phyloP scores from a whole-genome alignment of 2,329 filamentous ascomycete species.

The Berkeleyomyces rouxiae region DNA sequence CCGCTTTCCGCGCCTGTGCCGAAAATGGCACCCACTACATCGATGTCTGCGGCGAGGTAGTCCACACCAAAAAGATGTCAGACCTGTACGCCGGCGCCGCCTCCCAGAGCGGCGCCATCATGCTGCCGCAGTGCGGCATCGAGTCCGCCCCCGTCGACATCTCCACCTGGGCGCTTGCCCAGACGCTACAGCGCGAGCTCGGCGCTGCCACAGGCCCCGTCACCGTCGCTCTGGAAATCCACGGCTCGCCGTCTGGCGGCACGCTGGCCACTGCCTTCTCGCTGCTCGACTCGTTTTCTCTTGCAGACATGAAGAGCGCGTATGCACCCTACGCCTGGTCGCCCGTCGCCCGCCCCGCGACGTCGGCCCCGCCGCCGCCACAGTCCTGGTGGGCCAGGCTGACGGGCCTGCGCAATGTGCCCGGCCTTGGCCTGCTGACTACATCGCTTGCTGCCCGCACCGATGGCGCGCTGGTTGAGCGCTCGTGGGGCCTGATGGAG shows the following conservation, averaged over 20 bases:
- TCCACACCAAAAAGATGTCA: conserved; percentile 43
- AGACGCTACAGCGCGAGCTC: conserved; percentile 32
- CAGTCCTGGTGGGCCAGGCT: conserved; percentile 28
- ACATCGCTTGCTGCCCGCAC: conserved; percentile 33
- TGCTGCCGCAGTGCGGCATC: conserved; percentile 45
- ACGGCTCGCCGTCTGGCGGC: conserved; percentile 41
- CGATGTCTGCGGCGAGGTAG: conserved; percentile 44
- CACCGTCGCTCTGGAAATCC: conserved; percentile 32
- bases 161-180: conserved; percentile 35
- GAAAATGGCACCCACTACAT: conserved; percentile 47
- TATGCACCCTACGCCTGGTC: conserved; percentile 39
- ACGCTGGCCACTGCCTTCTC: conserved; percentile 51
- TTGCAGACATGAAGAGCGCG: conserved; percentile 30
- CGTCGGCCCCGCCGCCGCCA: conserved; percentile 18
- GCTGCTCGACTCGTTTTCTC: conserved; percentile 35
- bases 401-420: conserved; percentile 32
- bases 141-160: conserved; percentile 48
- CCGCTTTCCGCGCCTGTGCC: conserved; percentile 43
- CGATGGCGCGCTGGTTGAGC: conserved; percentile 39
- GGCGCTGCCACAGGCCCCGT: conserved; percentile 35
- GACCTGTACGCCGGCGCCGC: conserved; percentile 38
- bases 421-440: conserved; percentile 38
- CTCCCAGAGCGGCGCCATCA: conserved; percentile 35
- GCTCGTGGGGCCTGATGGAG: conserved; percentile 45
- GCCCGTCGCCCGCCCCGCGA: conserved; percentile 31